Percentiles rank a stretch among this genome's conserved stretches.
These are phyloP conservation scores for Porcisia deanei DNA, from an alignment of 208 protist genomes.

Conservation along the genomic window DNA sequence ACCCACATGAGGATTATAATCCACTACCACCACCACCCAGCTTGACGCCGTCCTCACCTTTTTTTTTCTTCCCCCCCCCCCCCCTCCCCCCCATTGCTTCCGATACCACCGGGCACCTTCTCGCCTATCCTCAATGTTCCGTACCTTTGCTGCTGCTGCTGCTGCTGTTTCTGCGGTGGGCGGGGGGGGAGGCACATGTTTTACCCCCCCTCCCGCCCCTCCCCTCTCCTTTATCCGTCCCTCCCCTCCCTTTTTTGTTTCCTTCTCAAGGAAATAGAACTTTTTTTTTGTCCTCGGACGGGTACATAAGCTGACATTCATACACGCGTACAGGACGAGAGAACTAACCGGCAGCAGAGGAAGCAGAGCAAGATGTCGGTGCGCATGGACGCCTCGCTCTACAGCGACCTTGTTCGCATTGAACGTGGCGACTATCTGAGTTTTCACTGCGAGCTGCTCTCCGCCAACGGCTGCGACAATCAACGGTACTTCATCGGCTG, in stretches of 20 bases:
- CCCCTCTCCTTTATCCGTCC: not conserved
- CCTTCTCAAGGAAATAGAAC: too few relatives aligned
- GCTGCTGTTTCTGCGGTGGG: not conserved
- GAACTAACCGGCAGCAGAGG: not conserved
- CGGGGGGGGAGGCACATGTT: too few relatives aligned
- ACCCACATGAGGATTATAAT: too few relatives aligned
- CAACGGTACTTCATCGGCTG: constrained; percentile 89
- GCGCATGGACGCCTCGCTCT: constrained; percentile 81
- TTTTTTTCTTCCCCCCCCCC: not conserved
- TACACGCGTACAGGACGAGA: not conserved
- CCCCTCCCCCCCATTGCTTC: not conserved
- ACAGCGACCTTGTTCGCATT: constrained; percentile 78
- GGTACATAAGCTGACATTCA: not conserved
- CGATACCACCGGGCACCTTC: not conserved
- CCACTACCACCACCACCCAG: too few relatives aligned
- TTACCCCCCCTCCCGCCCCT: not conserved
- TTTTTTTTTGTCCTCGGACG: not conserved
- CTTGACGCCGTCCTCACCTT: too few relatives aligned
- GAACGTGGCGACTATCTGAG: constrained; percentile 79
- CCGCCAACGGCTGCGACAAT: constrained; percentile 59
- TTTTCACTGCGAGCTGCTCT: constrained; percentile 85
- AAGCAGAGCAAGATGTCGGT: constrained; percentile 49
- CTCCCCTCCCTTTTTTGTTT: too few relatives aligned
- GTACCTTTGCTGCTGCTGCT: not conserved
- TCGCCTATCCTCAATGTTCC: not conserved